Evolutionary conservation across 495 filamentous ascomycete genomes (phyloP).

Genomic region (Aspergillus conjunctus): DNA sequence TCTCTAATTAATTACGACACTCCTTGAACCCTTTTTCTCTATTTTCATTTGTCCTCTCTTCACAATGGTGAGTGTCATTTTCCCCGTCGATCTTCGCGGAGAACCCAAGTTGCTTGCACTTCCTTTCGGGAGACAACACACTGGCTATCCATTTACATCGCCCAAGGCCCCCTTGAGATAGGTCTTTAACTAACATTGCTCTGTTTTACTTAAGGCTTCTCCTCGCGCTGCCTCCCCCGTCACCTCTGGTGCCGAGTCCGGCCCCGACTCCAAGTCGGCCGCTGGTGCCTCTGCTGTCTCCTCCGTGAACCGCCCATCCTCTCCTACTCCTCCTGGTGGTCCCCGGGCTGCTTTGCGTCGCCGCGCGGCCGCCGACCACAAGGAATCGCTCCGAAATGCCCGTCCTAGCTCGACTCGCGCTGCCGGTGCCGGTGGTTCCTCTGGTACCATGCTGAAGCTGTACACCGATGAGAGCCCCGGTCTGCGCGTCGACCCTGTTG

Average conservation of each 20-base stretch:
- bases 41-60: constrained; percentile 21
- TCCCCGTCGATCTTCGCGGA: constrained; percentile 10
- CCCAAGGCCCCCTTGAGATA: background rate
- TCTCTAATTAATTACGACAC: constrained; percentile 15
- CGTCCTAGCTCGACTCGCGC: constrained; percentile 87
- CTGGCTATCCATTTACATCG: background rate
- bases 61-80: constrained; percentile 43
- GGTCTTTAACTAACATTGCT: constrained; percentile 6
- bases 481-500: constrained; percentile 94
- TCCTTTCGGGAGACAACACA: background rate
- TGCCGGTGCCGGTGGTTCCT: constrained; percentile 92
- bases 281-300: constrained; percentile 63
- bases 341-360: constrained; percentile 92
- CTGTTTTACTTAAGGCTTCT: constrained; percentile 37
- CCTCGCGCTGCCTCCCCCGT: constrained; percentile 52
- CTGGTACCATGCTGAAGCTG: constrained; percentile 98
- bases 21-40: constrained; percentile 21
- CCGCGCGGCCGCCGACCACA: constrained; percentile 91
- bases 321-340: constrained; percentile 89
- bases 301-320: constrained; percentile 73
- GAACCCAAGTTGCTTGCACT: background rate
- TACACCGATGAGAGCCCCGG: constrained; percentile 98
- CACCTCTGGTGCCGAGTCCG: constrained; percentile 53
- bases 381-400: constrained; percentile 89
- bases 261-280: constrained; percentile 63